A percentile compares a stretch with the other conserved stretches of the same genome.
Evolutionary conservation across 1,284 basidiomycete genomes (phyloP).

Genomic region (Papiliotrema nemorosa): DNA sequence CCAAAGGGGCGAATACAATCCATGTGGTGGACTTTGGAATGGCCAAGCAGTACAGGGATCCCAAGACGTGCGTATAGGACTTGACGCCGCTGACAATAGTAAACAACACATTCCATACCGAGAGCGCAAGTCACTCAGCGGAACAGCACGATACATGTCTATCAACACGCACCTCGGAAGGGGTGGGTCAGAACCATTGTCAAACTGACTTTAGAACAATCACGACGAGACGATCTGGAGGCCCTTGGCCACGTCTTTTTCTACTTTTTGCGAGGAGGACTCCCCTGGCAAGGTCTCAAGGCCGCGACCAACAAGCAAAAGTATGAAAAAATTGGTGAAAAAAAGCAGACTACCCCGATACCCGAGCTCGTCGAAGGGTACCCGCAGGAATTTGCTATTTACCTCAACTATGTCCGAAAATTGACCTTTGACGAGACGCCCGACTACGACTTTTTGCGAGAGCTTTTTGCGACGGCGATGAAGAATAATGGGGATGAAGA

Average conservation of each 20-base stretch:
- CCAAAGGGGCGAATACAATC: slow-evolving; percentile 78
- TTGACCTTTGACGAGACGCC: slow-evolving; percentile 94
- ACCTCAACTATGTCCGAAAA: slow-evolving; percentile 94
- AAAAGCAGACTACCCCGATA: slow-evolving; percentile 95
- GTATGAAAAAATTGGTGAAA: slow-evolving; percentile 98
- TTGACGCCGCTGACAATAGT: slow-evolving; percentile 12
- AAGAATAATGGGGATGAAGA: slow-evolving; percentile 84
- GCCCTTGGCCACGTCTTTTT: slow-evolving; percentile 95
- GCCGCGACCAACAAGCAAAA: slow-evolving; percentile 97
- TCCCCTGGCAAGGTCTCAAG: slow-evolving; percentile 96
- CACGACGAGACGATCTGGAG: slow-evolving; percentile 88
- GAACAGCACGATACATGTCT: slow-evolving; percentile 92
- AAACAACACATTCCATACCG: slow-evolving; percentile 96
- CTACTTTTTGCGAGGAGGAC: slow-evolving; percentile 89
- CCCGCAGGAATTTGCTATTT: slow-evolving; percentile 94
- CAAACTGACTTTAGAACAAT: slow-evolving; percentile 70
- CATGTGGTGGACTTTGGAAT: slow-evolving; percentile 93
- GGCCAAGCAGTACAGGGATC: slow-evolving; percentile 97
- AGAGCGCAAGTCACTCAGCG: slow-evolving; percentile 85
- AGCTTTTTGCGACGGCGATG: slow-evolving; percentile 85
- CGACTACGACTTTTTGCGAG: slow-evolving; percentile 91
- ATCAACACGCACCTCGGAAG: slow-evolving; percentile 95
- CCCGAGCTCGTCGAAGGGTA: slow-evolving; percentile 90
- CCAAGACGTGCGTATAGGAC: slow-evolving; percentile 61
- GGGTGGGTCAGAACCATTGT: slow-evolving; percentile 53